phyloP scores from a whole-genome alignment of 208 protist genomes.

The Crithidia bombi region DNA sequence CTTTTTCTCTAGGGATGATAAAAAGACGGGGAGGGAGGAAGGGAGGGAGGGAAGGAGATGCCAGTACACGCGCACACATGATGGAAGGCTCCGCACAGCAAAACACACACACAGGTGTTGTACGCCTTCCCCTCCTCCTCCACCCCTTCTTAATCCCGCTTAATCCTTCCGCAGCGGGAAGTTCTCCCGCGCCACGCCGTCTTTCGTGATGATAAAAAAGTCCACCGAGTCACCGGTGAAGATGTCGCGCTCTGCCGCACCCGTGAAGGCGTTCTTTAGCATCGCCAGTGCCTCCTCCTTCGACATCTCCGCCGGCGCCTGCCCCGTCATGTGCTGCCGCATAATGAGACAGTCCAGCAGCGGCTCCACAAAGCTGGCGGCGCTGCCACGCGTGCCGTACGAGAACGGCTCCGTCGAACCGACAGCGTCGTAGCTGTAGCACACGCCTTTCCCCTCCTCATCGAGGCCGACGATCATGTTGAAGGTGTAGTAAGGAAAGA shows the following conservation, averaged over 20 bases:
- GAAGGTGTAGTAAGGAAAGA: constrained; percentile 99
- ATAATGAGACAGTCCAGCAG: constrained; percentile 97
- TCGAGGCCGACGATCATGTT: constrained; percentile 98
- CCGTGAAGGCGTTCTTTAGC: constrained; percentile 96
- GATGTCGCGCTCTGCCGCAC: constrained; percentile 97
- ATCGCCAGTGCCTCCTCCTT: constrained; percentile 89
- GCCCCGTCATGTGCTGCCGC: constrained; percentile 75
- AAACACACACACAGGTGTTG: not conserved
- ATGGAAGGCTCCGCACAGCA: not conserved
- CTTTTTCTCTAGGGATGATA: too few species aligned
- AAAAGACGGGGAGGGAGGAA: too few species aligned
- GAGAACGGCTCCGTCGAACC: constrained; percentile 95
- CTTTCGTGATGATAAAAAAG: constrained; percentile 93
- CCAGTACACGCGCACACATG: not conserved
- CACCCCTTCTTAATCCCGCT: not conserved
- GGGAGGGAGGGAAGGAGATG: too few species aligned
- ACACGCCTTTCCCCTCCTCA: constrained; percentile 93
- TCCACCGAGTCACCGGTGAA: constrained; percentile 96
- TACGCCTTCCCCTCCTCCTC: not conserved
- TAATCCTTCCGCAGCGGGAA: constrained; percentile 85
- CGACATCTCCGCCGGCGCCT: constrained; percentile 68
- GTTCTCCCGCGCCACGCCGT: constrained; percentile 66
- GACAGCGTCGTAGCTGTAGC: constrained; percentile 99
- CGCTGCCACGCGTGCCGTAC: constrained; percentile 94
- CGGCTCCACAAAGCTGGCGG: constrained; percentile 95